Percentiles rank a stretch among this genome's conserved stretches.
Evolutionary conservation across 2,329 filamentous ascomycete species (phyloP).

Genomic region (Colletotrichum destructivum): DNA sequence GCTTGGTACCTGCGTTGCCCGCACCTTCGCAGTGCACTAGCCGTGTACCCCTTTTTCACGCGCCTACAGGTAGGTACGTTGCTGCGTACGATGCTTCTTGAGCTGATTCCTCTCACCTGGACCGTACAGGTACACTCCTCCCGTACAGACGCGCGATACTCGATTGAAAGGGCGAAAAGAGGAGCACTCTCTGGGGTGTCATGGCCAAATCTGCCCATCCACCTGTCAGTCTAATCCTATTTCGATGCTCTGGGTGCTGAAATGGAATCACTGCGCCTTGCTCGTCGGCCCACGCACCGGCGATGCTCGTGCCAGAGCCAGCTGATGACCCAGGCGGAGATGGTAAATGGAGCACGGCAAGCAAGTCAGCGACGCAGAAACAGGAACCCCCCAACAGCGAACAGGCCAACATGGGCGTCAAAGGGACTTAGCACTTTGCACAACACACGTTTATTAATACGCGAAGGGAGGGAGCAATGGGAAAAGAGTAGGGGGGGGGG

Average conservation of each 20-base stretch:
- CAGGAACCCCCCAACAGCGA: neutral
- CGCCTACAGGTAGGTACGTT: constrained; percentile 21
- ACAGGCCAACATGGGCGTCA: neutral
- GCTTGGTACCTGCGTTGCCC: constrained; percentile 37
- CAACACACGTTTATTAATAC: constrained; percentile 8
- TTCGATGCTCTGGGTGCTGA: constrained; percentile 18
- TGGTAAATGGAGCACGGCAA: constrained; percentile 3
- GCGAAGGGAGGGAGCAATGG: constrained; percentile 3
- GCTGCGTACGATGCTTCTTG: neutral
- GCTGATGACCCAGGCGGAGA: constrained; percentile 16
- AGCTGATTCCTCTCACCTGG: constrained; percentile 15
- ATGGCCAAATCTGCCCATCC: constrained; percentile 25
- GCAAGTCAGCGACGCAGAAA: constrained; percentile 8
- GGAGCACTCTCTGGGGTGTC: constrained; percentile 10
- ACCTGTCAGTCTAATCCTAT: constrained; percentile 18
- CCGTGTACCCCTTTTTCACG: constrained; percentile 37
- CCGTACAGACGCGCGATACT: neutral
- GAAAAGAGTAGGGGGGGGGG: constrained; percentile 14
- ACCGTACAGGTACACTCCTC: constrained; percentile 2
- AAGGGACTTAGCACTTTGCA: constrained; percentile 13
- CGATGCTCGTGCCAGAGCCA: constrained; percentile 27
- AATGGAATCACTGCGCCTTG: constrained; percentile 36
- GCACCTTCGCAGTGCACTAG: constrained; percentile 19
- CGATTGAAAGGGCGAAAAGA: constrained; percentile 8
- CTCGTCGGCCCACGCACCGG: constrained; percentile 24